These are phyloP conservation scores for Kockovaella imperatae DNA, from an alignment of 768 basidiomycete genomes.

Conservation along the genomic window DNA sequence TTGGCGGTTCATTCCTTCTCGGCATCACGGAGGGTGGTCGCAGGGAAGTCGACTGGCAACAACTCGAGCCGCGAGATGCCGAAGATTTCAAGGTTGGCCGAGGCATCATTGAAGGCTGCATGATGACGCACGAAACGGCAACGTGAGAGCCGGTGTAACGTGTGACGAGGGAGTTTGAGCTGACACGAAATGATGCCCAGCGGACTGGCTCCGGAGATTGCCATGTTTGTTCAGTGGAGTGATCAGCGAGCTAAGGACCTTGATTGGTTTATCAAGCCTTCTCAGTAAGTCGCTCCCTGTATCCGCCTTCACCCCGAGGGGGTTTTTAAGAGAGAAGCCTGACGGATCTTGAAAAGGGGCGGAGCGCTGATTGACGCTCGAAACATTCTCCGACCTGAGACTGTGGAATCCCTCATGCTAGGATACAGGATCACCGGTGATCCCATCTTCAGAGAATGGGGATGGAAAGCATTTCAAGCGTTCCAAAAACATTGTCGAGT, in stretches of 20 bases:
- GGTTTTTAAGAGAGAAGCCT: not conserved
- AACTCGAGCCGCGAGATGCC: slow-evolving; percentile 57
- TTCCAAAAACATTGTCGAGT: slow-evolving; percentile 76
- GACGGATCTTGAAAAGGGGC: slow-evolving; percentile 4
- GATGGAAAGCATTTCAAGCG: slow-evolving; percentile 82
- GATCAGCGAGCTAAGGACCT: slow-evolving; percentile 47
- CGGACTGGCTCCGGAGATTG: slow-evolving; percentile 82
- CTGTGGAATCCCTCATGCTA: slow-evolving; percentile 84
- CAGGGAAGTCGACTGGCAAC: slow-evolving; percentile 45
- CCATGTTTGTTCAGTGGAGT: slow-evolving; percentile 60
- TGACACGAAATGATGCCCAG: slow-evolving; percentile 48
- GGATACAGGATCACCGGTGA: slow-evolving; percentile 86
- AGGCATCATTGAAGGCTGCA: slow-evolving; percentile 77
- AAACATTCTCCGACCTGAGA: slow-evolving; percentile 93
- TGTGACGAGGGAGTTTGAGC: not conserved
- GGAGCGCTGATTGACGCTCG: slow-evolving; percentile 64
- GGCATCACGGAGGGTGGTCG: slow-evolving; percentile 57
- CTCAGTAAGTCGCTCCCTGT: slow-evolving; percentile 29
- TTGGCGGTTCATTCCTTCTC: slow-evolving; percentile 84
- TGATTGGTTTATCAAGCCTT: slow-evolving; percentile 83
- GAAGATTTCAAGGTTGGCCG: slow-evolving; percentile 77
- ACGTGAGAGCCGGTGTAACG: slow-evolving; percentile 54
- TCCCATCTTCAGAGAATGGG: slow-evolving; percentile 66
- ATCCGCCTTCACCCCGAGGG: no score
- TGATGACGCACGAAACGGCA: slow-evolving; percentile 60